These are phyloP conservation scores for Xylaria telfairii DNA, from an alignment of 495 filamentous ascomycete genomes.

Conservation along the genomic window DNA sequence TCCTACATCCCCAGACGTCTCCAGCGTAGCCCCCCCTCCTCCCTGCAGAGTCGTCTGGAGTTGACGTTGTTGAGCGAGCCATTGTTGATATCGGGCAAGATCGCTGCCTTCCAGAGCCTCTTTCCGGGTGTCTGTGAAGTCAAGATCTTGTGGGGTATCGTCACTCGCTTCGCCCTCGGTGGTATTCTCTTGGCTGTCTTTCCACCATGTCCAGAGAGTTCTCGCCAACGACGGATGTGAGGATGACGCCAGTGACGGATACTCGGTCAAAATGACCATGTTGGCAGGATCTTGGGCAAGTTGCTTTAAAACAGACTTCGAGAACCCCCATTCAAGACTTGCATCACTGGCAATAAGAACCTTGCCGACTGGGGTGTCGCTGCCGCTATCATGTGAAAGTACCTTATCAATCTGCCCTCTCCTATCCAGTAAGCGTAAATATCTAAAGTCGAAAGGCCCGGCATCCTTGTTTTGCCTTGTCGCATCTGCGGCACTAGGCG, in stretches of 20 bases:
- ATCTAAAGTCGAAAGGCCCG: constrained; percentile 89
- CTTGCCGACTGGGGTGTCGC: constrained; percentile 54
- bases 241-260: constrained; percentile 46
- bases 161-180: constrained; percentile 64
- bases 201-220: constrained; percentile 76
- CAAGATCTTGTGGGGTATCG: constrained; percentile 62
- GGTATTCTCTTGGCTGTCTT: constrained; percentile 63
- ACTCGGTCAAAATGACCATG: constrained; percentile 84
- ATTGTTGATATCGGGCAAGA: constrained; percentile 82
- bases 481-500: constrained; percentile 49
- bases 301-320: constrained; percentile 76
- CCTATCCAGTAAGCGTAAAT: constrained; percentile 79
- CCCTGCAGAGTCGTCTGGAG: constrained; percentile 76
- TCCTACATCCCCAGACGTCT: constrained; percentile 74
- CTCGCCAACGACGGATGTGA: constrained; percentile 55
- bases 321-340: constrained; percentile 94
- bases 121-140: constrained; percentile 63
- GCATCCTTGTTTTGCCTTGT: constrained; percentile 50
- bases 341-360: constrained; percentile 92
- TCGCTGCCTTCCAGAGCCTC: constrained; percentile 75
- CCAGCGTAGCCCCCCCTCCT: constrained; percentile 67
- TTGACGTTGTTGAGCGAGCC: constrained; percentile 81
- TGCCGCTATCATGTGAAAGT: constrained; percentile 44
- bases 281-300: constrained; percentile 80
- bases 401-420: constrained; percentile 74